These are phyloP conservation scores for Rubia peregrina DNA, from an alignment of 305 asterid species.

Conservation along the genomic window DNA sequence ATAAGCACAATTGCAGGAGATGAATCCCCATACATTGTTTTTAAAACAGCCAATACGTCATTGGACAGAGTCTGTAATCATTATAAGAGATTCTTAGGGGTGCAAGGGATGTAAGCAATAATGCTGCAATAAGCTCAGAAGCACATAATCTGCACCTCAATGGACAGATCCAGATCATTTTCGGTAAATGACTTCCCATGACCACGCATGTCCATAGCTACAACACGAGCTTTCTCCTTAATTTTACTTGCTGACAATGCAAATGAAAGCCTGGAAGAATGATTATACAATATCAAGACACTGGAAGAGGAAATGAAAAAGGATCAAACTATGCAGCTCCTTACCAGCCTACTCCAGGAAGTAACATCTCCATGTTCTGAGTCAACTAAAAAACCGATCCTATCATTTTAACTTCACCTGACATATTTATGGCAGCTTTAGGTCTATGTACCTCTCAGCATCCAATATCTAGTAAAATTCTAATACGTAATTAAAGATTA, in stretches of 20 bases:
- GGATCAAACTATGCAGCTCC: background rate
- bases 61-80: conserved; percentile 61
- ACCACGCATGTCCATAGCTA: conserved; percentile 92
- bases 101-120: conserved; percentile 18
- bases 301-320: conserved; percentile 1
- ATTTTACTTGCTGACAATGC: conserved; percentile 70
- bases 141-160: conserved; percentile 50
- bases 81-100: conserved; percentile 10
- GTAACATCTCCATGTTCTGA: background rate
- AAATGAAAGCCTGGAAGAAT: conserved; percentile 68
- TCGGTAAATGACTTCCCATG: conserved; percentile 85
- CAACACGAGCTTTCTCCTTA: conserved; percentile 69
- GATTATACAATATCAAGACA: background rate
- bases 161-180: conserved; percentile 74
- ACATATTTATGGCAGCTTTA: background rate
- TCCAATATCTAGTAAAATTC: background rate
- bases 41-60: conserved; percentile 77
- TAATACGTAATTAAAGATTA: background rate
- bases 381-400: background rate
- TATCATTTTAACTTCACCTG: background rate
- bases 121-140: conserved; percentile 12
- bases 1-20: conserved; percentile 90
- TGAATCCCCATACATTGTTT: conserved; percentile 78
- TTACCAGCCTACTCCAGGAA: background rate
- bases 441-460: background rate